A percentile compares a stretch with the other conserved stretches of the same genome.
These are phyloP conservation scores for Hura crepitans DNA, from an alignment of 441 rosid genomes.

Conservation along the genomic window DNA sequence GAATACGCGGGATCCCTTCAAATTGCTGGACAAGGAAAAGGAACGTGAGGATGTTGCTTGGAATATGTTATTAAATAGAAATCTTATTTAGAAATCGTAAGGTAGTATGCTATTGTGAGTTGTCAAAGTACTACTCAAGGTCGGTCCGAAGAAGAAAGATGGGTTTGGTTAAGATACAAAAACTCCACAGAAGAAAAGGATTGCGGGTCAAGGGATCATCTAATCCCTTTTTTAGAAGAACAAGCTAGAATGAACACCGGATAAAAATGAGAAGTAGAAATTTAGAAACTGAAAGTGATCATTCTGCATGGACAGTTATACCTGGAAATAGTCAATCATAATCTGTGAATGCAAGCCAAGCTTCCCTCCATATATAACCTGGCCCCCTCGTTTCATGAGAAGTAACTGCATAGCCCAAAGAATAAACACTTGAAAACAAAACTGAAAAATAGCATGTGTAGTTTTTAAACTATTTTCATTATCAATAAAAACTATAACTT, in stretches of 20 bases:
- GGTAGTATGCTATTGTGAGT: background rate
- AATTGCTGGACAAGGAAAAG: constrained; percentile 12
- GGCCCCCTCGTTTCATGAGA: constrained; percentile 97
- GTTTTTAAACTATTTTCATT: constrained; percentile 6
- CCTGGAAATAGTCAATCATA: constrained; percentile 86
- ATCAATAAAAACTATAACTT: constrained; percentile 16
- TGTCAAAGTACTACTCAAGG: background rate
- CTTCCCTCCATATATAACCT: constrained; percentile 80
- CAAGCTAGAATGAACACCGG: background rate
- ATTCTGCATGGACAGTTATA: constrained; percentile 24
- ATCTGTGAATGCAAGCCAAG: constrained; percentile 62
- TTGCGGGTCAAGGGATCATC: background rate
- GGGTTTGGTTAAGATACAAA: background rate
- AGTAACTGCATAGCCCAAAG: constrained; percentile 53
- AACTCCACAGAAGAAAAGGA: background rate
- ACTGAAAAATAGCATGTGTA: background rate
- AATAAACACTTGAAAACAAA: constrained; percentile 21
- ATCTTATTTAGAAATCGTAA: background rate
- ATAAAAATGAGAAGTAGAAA: background rate
- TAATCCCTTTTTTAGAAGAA: background rate
- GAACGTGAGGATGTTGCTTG: background rate
- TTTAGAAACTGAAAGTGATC: background rate
- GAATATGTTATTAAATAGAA: background rate
- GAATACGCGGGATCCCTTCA: constrained; percentile 14
- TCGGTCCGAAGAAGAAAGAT: background rate